Evolutionary conservation across 768 basidiomycete genomes (phyloP), one percentile per base, ranked within the genome.

Genomic region (Hypsizygus marmoreus): DNA sequence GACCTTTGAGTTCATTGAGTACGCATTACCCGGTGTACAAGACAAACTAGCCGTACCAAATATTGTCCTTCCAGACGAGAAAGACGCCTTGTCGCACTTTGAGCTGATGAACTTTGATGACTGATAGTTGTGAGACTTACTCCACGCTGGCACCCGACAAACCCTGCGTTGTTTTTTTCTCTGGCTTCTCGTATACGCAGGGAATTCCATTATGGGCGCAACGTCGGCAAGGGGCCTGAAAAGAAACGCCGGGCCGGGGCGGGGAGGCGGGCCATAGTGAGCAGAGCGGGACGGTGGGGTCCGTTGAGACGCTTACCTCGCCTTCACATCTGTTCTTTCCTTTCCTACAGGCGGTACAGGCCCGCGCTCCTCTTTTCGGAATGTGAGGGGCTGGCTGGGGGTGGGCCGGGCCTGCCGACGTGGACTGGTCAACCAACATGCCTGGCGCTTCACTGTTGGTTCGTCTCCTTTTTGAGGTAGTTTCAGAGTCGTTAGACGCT

Each of bases 291-390:
- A 66, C 75, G 71, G 65, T 59, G 57, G 53, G 50, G 51, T 56
- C 64, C 63, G 63, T 58, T 56, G 58, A 63, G 55, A 55, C 14
- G 51, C 79, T 63, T 61, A 90, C 90, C 80, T 91, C 91, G 68
- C 91, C 90, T 72, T 94, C 91, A 63, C 91, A 94, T 65, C 91
- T 76, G 74, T 94, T 94, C 75, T 93, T 94, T 47, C 91, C 91
- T 58, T 90, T 91, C 64, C 91, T 82, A 68, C 91, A 93, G 53
- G 86, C 82, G 12, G 90, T 91, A 65, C 91, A 93, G 43, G 91
- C 91, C 53, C 89, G 75, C 44, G 89, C 88, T n/a, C 91, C 91
- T 58, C 90, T 78, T 77, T 92, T 93, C 33, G 90, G 88, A 55
- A 91, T 87, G 65, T 91, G 87, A n/a, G 73, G 61, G 23, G 73